Evolutionary conservation across 768 basidiomycete species (phyloP).

Genomic region (Lentinus tigrinus): DNA sequence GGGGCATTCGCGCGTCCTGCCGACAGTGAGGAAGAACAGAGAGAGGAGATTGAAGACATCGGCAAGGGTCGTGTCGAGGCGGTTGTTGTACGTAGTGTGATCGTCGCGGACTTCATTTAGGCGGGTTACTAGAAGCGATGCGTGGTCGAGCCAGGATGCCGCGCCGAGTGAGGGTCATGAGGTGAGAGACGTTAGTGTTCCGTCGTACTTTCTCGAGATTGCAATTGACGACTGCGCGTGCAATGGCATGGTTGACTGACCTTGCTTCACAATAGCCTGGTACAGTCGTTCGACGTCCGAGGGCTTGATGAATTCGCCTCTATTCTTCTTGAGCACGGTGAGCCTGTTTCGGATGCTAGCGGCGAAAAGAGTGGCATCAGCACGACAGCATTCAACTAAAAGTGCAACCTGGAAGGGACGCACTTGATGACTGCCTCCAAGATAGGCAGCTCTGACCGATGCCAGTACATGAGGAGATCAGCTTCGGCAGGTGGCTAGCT

Average conservation of each 20-base stretch:
- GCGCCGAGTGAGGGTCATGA: constrained; percentile 5
- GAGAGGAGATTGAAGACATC: constrained; percentile 96
- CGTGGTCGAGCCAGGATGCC: constrained; percentile 5
- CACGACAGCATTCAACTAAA: constrained; percentile 5
- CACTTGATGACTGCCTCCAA: constrained; percentile 94
- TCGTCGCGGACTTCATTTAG: constrained; percentile 90
- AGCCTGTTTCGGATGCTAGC: constrained; percentile 90
- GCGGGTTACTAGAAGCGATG: constrained; percentile 63
- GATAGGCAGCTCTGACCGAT: constrained; percentile 77
- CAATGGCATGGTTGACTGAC: constrained; percentile 40
- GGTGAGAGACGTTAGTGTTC: not conserved
- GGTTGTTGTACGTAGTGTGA: constrained; percentile 72
- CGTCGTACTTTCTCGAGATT: not conserved
- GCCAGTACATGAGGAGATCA: constrained; percentile 21
- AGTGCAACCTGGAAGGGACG: constrained; percentile 24
- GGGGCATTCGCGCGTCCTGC: constrained; percentile 91
- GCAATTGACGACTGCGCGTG: not conserved
- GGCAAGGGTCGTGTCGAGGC: constrained; percentile 91
- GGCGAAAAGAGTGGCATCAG: constrained; percentile 17
- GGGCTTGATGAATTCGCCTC: constrained; percentile 88
- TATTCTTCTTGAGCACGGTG: constrained; percentile 91
- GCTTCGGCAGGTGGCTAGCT: constrained; percentile 19
- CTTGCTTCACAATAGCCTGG: constrained; percentile 91
- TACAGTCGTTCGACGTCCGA: constrained; percentile 93
- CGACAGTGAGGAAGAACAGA: constrained; percentile 96